phyloP scores from a whole-genome alignment of 768 basidiomycete genomes.

The Pleurotus sapidus region DNA sequence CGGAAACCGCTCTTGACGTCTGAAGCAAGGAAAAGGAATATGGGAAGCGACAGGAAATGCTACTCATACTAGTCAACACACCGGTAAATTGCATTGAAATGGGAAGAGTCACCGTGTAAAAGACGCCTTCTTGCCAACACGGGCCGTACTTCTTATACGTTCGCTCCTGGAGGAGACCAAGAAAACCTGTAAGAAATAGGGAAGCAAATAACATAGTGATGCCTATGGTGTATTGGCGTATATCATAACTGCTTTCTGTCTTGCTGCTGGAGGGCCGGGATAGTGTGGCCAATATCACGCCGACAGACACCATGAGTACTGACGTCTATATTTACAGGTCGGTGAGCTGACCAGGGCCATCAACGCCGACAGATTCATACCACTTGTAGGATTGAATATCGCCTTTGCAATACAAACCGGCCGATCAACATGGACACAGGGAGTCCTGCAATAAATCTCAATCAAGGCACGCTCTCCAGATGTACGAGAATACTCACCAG shows the following conservation, averaged over 20 bases:
- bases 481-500: constrained; percentile 41
- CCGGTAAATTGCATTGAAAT: not conserved
- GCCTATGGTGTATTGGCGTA: constrained; percentile 56
- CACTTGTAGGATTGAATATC: constrained; percentile 59
- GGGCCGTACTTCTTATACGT: constrained; percentile 75
- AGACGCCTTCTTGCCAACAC: constrained; percentile 80
- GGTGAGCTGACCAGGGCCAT: no score
- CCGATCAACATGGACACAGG: constrained; percentile 78
- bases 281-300: constrained; percentile 71
- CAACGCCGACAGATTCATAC: constrained; percentile 32
- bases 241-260: constrained; percentile 22
- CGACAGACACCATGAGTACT: constrained; percentile 63
- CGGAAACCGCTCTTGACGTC: constrained; percentile 54
- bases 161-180: constrained; percentile 74
- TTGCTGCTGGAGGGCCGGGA: constrained; percentile 45
- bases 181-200: constrained; percentile 60
- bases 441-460: constrained; percentile 43
- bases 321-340: constrained; percentile 40
- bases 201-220: constrained; percentile 66
- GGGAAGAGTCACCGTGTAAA: constrained; percentile 63
- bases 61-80: constrained; percentile 21
- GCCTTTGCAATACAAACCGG: constrained; percentile 51
- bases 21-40: constrained; percentile 60
- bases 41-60: constrained; percentile 80
- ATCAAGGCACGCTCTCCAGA: not conserved